Conservation (phyloP, 2,329 filamentous ascomycete genomes). For the Didymella segeticola region DNA sequence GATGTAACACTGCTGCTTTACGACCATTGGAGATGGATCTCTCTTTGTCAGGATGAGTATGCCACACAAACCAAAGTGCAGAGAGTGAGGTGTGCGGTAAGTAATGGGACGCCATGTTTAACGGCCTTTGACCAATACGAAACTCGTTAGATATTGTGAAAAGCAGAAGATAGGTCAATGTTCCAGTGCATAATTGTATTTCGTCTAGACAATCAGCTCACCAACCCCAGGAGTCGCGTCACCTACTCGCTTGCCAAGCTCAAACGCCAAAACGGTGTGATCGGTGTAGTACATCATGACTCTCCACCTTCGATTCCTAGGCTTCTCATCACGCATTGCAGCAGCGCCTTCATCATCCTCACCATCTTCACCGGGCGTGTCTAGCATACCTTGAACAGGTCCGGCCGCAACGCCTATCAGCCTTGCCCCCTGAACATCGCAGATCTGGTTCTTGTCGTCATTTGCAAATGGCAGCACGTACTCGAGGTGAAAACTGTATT, state of each 20-base stretch:
- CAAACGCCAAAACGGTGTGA: conserved; percentile 73
- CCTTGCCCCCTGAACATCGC: conserved; percentile 39
- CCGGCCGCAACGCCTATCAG: conserved; percentile 73
- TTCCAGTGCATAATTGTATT: no score
- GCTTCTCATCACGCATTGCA: no score
- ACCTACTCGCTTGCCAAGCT: conserved; percentile 55
- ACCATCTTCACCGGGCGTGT: conserved; percentile 27
- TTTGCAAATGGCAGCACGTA: conserved; percentile 58
- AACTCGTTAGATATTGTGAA: no score
- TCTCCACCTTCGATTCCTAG: conserved; percentile 59
- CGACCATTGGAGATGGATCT: no score
- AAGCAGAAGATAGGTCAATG: no score
- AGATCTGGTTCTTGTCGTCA: conserved; percentile 13
- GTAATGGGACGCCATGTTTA: no score
- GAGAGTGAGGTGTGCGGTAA: no score
- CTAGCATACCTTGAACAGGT: conserved; percentile 62
- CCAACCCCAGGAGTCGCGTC: conserved; percentile 20
- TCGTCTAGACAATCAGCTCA: conserved; percentile 38
- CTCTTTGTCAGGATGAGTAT: no score
- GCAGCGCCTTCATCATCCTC: conserved; percentile 34
- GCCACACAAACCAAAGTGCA: no score
- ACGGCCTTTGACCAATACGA: no score
- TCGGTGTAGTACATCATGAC: conserved; percentile 76
- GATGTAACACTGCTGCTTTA: no score
- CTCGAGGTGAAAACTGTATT: conserved; percentile 62